A percentile compares a stretch with the other conserved stretches of the same genome.
Conservation (phyloP, 176 grass and related monocot genomes). For the Triticum monococcum region DNA sequence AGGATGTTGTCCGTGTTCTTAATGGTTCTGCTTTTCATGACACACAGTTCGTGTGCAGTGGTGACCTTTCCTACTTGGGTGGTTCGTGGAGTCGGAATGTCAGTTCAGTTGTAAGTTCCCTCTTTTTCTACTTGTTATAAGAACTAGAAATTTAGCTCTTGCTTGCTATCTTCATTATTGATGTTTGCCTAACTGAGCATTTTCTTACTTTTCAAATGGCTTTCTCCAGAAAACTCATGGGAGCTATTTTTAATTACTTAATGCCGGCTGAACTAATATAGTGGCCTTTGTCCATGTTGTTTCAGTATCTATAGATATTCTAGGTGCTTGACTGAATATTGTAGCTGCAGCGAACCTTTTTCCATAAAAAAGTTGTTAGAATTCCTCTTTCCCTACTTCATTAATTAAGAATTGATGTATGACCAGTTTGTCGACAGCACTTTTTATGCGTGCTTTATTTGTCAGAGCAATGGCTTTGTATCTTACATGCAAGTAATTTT, state of each 20-base stretch:
- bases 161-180: background rate
- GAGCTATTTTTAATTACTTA: background rate
- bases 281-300: background rate
- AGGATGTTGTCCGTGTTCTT: conserved; percentile 84
- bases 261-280: background rate
- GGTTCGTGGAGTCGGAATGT: conserved; percentile 95
- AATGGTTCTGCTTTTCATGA: conserved; percentile 96
- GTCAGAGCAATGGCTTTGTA: conserved; percentile 6
- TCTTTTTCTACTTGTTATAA: conserved; percentile 5
- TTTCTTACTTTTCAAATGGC: background rate
- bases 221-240: background rate
- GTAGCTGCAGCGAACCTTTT: background rate
- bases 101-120: conserved; percentile 74
- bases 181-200: background rate
- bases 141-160: conserved; percentile 8
- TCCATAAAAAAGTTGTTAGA: background rate
- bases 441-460: background rate
- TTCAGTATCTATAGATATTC: background rate
- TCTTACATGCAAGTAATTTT: conserved; percentile 22
- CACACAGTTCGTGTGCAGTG: conserved; percentile 82
- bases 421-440: background rate
- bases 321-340: background rate
- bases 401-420: background rate
- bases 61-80: conserved; percentile 80
- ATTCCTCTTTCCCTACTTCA: background rate